Evolutionary conservation across 1,284 basidiomycete species (phyloP).

Genomic region (Mycena citricolor): DNA sequence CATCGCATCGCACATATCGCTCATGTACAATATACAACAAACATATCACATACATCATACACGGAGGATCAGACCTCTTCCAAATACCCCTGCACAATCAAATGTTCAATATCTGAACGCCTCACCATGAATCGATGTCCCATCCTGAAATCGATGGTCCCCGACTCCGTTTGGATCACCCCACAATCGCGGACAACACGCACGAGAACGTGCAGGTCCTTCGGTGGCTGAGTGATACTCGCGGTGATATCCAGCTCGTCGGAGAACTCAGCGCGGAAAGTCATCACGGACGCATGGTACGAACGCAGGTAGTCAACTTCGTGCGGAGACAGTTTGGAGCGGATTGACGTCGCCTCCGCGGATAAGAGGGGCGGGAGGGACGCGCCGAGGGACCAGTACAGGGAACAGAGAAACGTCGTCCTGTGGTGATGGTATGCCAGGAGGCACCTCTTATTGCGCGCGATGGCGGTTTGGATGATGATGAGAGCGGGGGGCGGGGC

Average conservation of each 20-base stretch:
- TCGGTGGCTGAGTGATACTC: conserved; percentile 75
- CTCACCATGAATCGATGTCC: conserved; percentile 88
- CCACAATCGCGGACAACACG: conserved; percentile 84
- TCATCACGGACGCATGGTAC: conserved; percentile 81
- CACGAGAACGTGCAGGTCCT: conserved; percentile 79
- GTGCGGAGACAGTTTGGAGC: conserved; percentile 81
- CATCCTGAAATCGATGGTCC: conserved; percentile 83
- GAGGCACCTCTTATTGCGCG: conserved; percentile 90
- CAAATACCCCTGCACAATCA: conserved; percentile 90
- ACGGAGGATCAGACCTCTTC: conserved; percentile 65
- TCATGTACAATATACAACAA: no score
- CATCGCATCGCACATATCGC: no score
- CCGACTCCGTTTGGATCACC: conserved; percentile 85
- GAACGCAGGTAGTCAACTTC: conserved; percentile 89
- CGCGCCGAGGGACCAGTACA: conserved; percentile 95
- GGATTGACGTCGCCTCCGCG: conserved; percentile 59
- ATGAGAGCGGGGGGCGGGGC: conserved; percentile 70
- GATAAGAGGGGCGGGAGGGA: conserved; percentile 84
- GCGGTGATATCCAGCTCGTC: conserved; percentile 86
- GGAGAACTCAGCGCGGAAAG: conserved; percentile 83
- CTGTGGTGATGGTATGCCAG: conserved; percentile 90
- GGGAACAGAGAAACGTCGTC: conserved; percentile 76
- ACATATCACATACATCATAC: no score
- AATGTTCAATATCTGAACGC: conserved; percentile 84
- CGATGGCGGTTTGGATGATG: conserved; percentile 84